These are phyloP conservation scores for Bertia moriformis DNA, from an alignment of 2,329 filamentous ascomycete genomes.

Conservation along the genomic window DNA sequence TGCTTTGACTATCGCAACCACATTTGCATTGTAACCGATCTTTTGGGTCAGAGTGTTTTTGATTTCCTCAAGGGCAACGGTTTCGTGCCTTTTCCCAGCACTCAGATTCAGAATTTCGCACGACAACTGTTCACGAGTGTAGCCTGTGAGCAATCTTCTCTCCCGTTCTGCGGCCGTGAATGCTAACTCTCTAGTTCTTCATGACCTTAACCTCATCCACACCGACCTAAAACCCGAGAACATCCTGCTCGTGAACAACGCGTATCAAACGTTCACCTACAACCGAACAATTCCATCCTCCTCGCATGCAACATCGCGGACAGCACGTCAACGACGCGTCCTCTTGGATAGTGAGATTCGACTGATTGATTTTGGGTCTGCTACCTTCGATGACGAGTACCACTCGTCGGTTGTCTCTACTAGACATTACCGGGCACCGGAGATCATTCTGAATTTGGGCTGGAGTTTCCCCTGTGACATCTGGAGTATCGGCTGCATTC, in stretches of 20 bases:
- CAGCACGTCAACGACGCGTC: constrained; percentile 49
- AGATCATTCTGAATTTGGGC: constrained; percentile 56
- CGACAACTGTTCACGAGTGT: constrained; percentile 95
- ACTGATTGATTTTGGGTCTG: constrained; percentile 58
- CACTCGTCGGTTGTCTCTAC: constrained; percentile 60
- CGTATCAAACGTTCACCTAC: constrained; percentile 58
- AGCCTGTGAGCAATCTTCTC: constrained; percentile 63
- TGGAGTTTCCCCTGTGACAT: constrained; percentile 63
- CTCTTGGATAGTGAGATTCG: constrained; percentile 56
- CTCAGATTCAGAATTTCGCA: constrained; percentile 94
- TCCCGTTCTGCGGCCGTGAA: no score
- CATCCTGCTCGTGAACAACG: constrained; percentile 49
- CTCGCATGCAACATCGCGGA: constrained; percentile 40
- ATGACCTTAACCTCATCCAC: constrained; percentile 93
- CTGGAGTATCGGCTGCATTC: constrained; percentile 61
- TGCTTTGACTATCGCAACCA: constrained; percentile 96
- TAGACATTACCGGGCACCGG: constrained; percentile 54
- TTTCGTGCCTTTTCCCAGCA: constrained; percentile 95
- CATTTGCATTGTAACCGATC: constrained; percentile 70
- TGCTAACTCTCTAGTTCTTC: constrained; percentile 48
- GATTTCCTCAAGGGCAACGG: constrained; percentile 92
- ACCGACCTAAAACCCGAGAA: constrained; percentile 65
- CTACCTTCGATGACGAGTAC: constrained; percentile 60
- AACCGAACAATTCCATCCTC: constrained; percentile 57
- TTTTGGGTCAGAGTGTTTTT: constrained; percentile 85